Base-by-base conservation (phyloP, 2,329 filamentous ascomycete species). In the Cercospora sesami region DNA sequence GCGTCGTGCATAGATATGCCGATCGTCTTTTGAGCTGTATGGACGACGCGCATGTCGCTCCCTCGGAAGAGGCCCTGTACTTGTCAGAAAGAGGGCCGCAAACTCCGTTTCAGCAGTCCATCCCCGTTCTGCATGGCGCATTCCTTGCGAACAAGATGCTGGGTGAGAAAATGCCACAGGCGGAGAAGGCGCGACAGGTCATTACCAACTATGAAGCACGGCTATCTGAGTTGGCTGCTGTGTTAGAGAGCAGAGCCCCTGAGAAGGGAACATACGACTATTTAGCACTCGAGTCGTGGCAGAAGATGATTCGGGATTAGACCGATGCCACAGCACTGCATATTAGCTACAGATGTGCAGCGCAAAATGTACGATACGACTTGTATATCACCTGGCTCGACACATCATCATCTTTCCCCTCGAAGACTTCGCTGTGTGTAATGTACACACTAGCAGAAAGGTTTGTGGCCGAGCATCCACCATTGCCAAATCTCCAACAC, bases 111-210 rank as follows among this genome's bases (percentile, higher is more conserved):
- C 58, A 78, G 8, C 71, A 74, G 4, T 73, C 76, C 4, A 71
- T 82, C 9, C 77, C 80, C 12, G 72, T 83, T 23, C 82, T 78
- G 78, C 81, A 83, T 66, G 82, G 79, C n/a, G 76, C 84, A n/a
- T 75, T 72, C 58, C 77, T 83, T 4, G 79, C 82, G 1, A 75
- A 77, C 61, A 77, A 78, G 36, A 78, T 83, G 4, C 77, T 83
- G 0, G 79, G 79, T 9, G 66, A 79, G 8, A 78, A 80, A 70
- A 74, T 75, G 59, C 75, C 75, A 7, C 63, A 73, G 26, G 55
- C 65, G 1, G 55, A 71, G 9, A 64, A 71, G 9, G 75, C 73
- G 9, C 63, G 64, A 21, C 68, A 72, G 42, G 67, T 76, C n/a
- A 65, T 73, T 5, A 62, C 68, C 12, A 68, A 74, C 28, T 79